Evolutionary conservation across 352 stramenopile genomes (phyloP).

Genomic region (Pythium pectinolyticum): DNA sequence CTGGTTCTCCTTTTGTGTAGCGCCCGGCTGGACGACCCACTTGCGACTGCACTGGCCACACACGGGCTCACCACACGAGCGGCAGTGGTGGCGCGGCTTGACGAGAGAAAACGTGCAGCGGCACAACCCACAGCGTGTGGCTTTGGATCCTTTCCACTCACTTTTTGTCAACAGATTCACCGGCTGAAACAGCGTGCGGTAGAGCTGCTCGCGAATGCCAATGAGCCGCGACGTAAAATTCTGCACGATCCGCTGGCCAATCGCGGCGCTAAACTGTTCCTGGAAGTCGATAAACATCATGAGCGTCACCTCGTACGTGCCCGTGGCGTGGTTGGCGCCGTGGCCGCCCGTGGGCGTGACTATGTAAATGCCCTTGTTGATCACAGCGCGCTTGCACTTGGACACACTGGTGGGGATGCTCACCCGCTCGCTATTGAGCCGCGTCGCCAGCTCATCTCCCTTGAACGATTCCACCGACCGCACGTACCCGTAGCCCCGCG

Average conservation of each 20-base stretch:
- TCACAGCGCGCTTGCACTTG: conserved; percentile 84
- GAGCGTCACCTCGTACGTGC: conserved; percentile 74
- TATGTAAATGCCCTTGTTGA: conserved; percentile 80
- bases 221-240: conserved; percentile 80
- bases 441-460: conserved; percentile 70
- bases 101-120: conserved; percentile 70
- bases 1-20: conserved; percentile 49
- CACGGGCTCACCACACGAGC: conserved; percentile 78
- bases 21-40: conserved; percentile 74
- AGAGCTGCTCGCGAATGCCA: conserved; percentile 78
- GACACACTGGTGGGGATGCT: conserved; percentile 72
- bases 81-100: conserved; percentile 77
- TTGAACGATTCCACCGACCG: conserved; percentile 83
- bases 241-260: conserved; percentile 69
- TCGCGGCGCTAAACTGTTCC: conserved; percentile 62
- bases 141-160: conserved; percentile 58
- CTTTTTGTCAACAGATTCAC: conserved; percentile 57
- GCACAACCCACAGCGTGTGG: conserved; percentile 71
- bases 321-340: conserved; percentile 36
- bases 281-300: conserved; percentile 89
- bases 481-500: conserved; percentile 75
- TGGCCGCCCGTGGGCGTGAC: conserved; percentile 37
- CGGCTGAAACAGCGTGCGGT: conserved; percentile 81
- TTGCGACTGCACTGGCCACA: conserved; percentile 82
- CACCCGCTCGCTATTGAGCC: conserved; percentile 62